phyloP scores from a whole-genome alignment of 2,329 filamentous ascomycete species.

The Cladosporium velox region DNA sequence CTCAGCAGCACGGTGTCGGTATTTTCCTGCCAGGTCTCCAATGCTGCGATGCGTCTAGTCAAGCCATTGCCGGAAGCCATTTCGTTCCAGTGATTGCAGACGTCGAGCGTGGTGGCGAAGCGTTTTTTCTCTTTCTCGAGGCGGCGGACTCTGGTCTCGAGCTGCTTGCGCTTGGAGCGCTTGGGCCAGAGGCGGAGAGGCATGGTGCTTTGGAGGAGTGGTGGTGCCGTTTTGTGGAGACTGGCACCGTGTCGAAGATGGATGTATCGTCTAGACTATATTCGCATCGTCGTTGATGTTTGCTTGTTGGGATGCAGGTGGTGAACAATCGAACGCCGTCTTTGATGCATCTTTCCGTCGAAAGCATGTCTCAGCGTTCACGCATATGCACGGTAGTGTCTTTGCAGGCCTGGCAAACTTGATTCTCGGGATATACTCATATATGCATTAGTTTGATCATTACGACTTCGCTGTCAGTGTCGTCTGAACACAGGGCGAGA shows the following conservation, averaged over 20 bases:
- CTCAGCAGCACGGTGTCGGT: background rate
- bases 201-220: background rate
- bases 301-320: background rate
- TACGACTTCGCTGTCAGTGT: background rate
- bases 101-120: background rate
- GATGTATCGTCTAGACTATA: background rate
- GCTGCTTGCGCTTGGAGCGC: background rate
- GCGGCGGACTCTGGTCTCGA: background rate
- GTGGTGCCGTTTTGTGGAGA: background rate
- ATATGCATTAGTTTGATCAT: background rate
- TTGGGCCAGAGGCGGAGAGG: background rate
- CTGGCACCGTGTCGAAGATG: background rate
- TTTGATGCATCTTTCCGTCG: background rate
- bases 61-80: background rate
- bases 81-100: background rate
- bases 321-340: background rate
- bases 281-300: background rate
- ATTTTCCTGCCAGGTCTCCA: background rate
- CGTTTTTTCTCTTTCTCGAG: background rate
- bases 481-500: background rate
- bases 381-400: background rate
- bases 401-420: background rate
- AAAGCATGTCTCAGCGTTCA: background rate
- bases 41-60: background rate
- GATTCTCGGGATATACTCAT: background rate